Conservation (phyloP, 1,284 basidiomycete genomes). For the Fomes fomentarius region DNA sequence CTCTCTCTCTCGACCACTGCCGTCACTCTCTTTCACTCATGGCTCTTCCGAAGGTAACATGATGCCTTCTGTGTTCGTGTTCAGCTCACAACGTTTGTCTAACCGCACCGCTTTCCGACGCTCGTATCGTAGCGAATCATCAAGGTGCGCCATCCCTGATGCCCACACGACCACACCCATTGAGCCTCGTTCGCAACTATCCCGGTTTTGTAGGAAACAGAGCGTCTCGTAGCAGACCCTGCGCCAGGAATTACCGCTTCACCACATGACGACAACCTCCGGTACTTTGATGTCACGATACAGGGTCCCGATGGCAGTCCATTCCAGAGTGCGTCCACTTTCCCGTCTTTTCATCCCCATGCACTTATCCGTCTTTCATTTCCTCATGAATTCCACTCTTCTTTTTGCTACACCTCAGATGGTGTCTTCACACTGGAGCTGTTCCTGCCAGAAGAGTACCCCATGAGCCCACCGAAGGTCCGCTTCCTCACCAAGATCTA, state of each 20-base stretch:
- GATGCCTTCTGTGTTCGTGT: too few relatives aligned
- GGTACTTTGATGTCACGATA: slow-evolving; percentile 99
- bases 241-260: slow-evolving; percentile 93
- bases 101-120: not conserved
- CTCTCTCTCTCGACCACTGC: slow-evolving; percentile 7
- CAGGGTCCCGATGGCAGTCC: slow-evolving; percentile 93
- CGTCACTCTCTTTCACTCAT: slow-evolving; percentile 8
- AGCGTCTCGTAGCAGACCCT: slow-evolving; percentile 93
- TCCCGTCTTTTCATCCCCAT: not conserved
- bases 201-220: slow-evolving; percentile 78
- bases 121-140: slow-evolving; percentile 50
- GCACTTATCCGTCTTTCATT: too few relatives aligned
- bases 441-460: slow-evolving; percentile 98
- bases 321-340: slow-evolving; percentile 78
- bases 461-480: slow-evolving; percentile 99
- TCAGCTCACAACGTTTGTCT: too few relatives aligned
- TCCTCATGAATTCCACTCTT: not conserved
- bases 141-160: slow-evolving; percentile 43
- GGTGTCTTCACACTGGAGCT: slow-evolving; percentile 95
- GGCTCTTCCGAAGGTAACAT: slow-evolving; percentile 29
- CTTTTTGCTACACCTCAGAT: slow-evolving; percentile 49
- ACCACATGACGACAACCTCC: slow-evolving; percentile 96
- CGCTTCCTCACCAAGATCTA: slow-evolving; percentile 99
- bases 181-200: slow-evolving; percentile 9
- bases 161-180: slow-evolving; percentile 17